A percentile compares a stretch with the other conserved stretches of the same genome.
Evolutionary conservation across 441 rosid genomes (phyloP).

Genomic region (Metrosideros polymorpha): DNA sequence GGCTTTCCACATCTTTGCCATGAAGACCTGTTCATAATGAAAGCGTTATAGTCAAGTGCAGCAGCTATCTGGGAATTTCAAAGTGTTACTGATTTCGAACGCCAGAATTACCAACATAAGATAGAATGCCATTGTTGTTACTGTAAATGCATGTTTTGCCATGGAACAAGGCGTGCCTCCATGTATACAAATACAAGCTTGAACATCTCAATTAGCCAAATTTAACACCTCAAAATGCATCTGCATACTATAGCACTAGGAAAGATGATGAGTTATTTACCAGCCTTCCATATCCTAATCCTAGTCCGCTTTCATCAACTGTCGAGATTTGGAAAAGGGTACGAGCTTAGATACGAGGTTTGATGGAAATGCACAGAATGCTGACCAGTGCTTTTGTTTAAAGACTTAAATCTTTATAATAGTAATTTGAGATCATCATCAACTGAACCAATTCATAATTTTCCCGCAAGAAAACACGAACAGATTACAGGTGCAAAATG

Average conservation of each 20-base stretch:
- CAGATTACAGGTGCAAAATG: neutral
- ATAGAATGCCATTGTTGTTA: neutral
- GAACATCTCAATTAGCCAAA: neutral
- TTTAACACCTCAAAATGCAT: neutral
- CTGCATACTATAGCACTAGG: neutral
- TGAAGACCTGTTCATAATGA: conserved; percentile 37
- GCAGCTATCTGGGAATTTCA: neutral
- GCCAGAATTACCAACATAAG: neutral
- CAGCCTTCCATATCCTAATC: neutral
- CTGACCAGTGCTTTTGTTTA: neutral
- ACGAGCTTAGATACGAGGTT: neutral
- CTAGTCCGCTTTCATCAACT: neutral
- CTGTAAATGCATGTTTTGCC: neutral
- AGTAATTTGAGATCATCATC: neutral
- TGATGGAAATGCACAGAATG: neutral
- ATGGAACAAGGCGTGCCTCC: neutral
- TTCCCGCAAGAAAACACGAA: neutral
- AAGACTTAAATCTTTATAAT: neutral
- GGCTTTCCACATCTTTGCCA: conserved; percentile 15
- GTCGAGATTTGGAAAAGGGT: neutral
- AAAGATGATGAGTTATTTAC: neutral
- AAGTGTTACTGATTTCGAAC: neutral
- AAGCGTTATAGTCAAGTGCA: neutral
- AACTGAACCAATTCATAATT: neutral
- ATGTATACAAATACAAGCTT: neutral